A percentile compares a stretch with the other conserved stretches of the same genome.
phyloP scores from a whole-genome alignment of 345 rosid genomes.

The Tarenaya hassleriana region DNA sequence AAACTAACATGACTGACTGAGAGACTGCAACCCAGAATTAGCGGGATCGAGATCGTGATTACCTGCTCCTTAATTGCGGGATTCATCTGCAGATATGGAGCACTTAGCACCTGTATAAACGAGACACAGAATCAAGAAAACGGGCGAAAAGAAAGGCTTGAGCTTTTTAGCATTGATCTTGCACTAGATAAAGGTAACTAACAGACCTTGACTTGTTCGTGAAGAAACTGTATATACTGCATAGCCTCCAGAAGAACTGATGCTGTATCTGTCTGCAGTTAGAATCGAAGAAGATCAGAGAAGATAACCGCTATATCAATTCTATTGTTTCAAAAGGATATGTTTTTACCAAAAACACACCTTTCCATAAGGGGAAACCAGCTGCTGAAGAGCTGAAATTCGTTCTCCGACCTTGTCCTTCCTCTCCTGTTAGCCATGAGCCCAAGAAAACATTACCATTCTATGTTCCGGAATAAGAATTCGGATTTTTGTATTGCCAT shows the following conservation, averaged over 20 bases:
- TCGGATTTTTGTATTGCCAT: no score
- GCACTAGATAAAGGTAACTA: slow-evolving; percentile 17
- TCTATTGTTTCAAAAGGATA: slow-evolving; percentile 9
- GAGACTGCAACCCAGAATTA: neutral
- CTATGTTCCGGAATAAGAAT: no score
- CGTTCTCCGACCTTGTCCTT: slow-evolving; percentile 90
- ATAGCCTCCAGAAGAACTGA: slow-evolving; percentile 81
- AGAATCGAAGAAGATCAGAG: slow-evolving; percentile 10
- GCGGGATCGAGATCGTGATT: slow-evolving; percentile 17
- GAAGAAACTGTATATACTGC: slow-evolving; percentile 88
- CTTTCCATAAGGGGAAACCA: slow-evolving; percentile 97
- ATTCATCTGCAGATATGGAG: slow-evolving; percentile 74
- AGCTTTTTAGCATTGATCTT: neutral
- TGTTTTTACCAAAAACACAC: slow-evolving; percentile 28
- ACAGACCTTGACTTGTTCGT: slow-evolving; percentile 92
- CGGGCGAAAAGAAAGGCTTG: neutral
- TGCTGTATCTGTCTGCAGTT: slow-evolving; percentile 87
- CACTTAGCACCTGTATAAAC: slow-evolving; percentile 74
- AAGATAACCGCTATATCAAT: neutral
- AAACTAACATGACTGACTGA: no score
- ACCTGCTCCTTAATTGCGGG: slow-evolving; percentile 50
- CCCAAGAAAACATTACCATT: no score
- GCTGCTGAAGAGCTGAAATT: slow-evolving; percentile 79
- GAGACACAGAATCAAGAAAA: neutral
- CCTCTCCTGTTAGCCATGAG: slow-evolving; percentile 45